Evolutionary conservation across 805 yeast species (phyloP).

Genomic region (Wickerhamomyces subpelliculosus): DNA sequence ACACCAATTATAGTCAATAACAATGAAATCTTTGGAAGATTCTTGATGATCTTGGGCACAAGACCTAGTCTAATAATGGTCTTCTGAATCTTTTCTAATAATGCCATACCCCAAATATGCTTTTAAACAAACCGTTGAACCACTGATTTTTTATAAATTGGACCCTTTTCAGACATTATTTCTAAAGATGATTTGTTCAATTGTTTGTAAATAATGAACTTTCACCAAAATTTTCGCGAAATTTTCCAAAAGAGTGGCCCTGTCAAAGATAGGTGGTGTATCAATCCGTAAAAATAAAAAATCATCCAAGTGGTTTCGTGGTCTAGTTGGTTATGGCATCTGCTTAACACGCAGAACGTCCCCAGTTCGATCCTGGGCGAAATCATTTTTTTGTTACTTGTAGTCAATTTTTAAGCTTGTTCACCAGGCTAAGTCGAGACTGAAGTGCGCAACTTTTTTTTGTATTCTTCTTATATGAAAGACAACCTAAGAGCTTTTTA

Average conservation of each 20-base stretch:
- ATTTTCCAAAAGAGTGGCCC: neutral
- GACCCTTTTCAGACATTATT: too few species aligned
- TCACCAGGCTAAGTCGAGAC: too few species aligned
- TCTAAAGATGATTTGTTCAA: too few species aligned
- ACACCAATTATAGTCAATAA: slow-evolving; percentile 40
- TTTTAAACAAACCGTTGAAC: too few species aligned
- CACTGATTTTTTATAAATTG: too few species aligned
- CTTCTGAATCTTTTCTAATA: slow-evolving; percentile 38
- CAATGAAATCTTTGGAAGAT: slow-evolving; percentile 37
- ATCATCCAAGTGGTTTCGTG: slow-evolving; percentile 62
- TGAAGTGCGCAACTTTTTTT: too few species aligned
- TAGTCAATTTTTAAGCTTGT: neutral
- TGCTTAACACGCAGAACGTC: slow-evolving; percentile 99
- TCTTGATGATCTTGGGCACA: slow-evolving; percentile 36
- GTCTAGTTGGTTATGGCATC: slow-evolving; percentile 99
- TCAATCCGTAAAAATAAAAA: neutral
- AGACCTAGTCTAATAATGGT: slow-evolving; percentile 36
- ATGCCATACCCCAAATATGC: slow-evolving; percentile 30
- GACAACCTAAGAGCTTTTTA: too few species aligned
- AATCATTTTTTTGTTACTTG: slow-evolving; percentile 44
- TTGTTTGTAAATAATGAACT: too few species aligned
- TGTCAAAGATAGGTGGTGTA: neutral
- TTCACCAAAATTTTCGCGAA: too few species aligned
- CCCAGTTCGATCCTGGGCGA: slow-evolving; percentile 99
- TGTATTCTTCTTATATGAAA: too few species aligned